Evolutionary conservation across 148 eudicot genomes (phyloP).

Genomic region (Vaccinium myrtillus): DNA sequence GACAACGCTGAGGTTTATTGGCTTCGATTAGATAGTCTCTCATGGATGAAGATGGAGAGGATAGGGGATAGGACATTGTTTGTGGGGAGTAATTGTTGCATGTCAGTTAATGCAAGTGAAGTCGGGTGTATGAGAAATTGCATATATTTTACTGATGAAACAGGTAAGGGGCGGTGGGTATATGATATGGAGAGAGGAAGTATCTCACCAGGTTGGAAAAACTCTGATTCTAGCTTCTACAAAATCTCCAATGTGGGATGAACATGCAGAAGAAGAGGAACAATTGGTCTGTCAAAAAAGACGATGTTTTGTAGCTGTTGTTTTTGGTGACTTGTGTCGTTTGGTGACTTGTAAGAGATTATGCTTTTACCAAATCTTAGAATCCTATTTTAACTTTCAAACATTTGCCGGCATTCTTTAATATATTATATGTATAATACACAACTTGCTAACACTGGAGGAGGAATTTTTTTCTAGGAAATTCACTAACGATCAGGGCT

Average conservation of each 20-base stretch:
- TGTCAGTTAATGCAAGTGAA: slow-evolving; percentile 21
- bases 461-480: too few relatives aligned
- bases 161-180: background rate
- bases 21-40: slow-evolving; percentile 16
- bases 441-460: too few relatives aligned
- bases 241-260: slow-evolving; percentile 11
- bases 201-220: slow-evolving; percentile 15
- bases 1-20: slow-evolving; percentile 32
- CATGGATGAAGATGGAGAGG: slow-evolving; percentile 32
- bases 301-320: too few relatives aligned
- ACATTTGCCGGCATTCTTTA: too few relatives aligned
- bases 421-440: too few relatives aligned
- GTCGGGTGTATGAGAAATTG: slow-evolving; percentile 22
- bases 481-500: too few relatives aligned
- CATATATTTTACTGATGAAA: slow-evolving; percentile 20
- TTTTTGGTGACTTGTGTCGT: too few relatives aligned
- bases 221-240: background rate
- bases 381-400: too few relatives aligned
- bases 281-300: too few relatives aligned
- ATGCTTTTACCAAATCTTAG: too few relatives aligned
- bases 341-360: too few relatives aligned
- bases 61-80: slow-evolving; percentile 32
- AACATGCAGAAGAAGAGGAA: too few relatives aligned
- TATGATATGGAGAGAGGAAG: slow-evolving; percentile 28
- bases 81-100: slow-evolving; percentile 25